phyloP scores from a whole-genome alignment of 352 stramenopile species.

The Discostella stelligera region DNA sequence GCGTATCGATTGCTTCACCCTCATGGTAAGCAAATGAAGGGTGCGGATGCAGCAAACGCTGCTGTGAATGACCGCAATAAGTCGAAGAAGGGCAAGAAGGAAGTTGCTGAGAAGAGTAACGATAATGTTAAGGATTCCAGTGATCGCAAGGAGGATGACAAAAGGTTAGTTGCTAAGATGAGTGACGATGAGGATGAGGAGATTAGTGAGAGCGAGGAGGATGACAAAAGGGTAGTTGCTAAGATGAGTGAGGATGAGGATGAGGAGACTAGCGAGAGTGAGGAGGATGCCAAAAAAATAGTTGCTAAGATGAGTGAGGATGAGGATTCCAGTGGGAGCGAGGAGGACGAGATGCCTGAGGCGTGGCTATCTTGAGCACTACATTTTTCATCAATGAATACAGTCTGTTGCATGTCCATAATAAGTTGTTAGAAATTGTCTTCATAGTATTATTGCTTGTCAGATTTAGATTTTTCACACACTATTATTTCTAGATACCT shows the following conservation, averaged over 20 bases:
- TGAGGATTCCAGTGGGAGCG: neutral
- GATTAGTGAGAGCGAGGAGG: neutral
- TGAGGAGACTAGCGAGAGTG: conserved; percentile 2
- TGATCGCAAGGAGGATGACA: conserved; percentile 83
- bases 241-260: neutral
- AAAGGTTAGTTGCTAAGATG: conserved; percentile 82
- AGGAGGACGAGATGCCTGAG: neutral
- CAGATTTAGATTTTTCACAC: too few species aligned
- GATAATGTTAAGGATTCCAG: neutral
- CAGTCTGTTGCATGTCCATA: too few species aligned
- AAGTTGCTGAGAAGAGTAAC: conserved; percentile 66
- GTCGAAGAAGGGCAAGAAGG: conserved; percentile 87
- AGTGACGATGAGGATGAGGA: too few species aligned
- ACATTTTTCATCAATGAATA: too few species aligned
- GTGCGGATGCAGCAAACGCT: neutral
- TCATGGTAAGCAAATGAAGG: conserved; percentile 6
- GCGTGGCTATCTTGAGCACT: too few species aligned
- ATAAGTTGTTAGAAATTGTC: neutral
- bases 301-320: conserved; percentile 53
- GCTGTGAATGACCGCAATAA: conserved; percentile 7
- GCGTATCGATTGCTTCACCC: conserved; percentile 6
- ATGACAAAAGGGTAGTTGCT: neutral
- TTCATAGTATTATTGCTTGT: too few species aligned
- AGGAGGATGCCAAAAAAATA: conserved; percentile 88
- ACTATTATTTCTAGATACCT: too few species aligned